These are phyloP conservation scores for Zygosaccharomyces rouxii DNA, from an alignment of 805 yeast genomes.

Conservation along the genomic window DNA sequence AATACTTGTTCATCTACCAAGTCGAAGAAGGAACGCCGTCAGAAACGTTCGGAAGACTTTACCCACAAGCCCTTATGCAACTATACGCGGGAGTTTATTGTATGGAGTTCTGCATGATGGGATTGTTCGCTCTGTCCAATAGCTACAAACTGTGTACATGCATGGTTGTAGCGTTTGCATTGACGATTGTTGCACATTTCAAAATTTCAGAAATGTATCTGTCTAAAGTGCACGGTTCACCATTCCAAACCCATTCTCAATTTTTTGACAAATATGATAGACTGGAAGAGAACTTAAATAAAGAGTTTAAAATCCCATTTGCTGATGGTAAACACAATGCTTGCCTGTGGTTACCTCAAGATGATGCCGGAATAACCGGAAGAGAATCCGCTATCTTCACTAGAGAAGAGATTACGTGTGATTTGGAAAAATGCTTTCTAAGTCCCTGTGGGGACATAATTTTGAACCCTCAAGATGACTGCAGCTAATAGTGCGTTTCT, in stretches of 20 bases:
- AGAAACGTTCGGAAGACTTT: constrained; percentile 66
- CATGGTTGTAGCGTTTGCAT: constrained; percentile 47
- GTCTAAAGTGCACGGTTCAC: constrained; percentile 15
- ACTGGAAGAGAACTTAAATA: neutral
- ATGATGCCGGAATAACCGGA: constrained; percentile 36
- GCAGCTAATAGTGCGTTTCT: neutral
- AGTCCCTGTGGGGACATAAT: constrained; percentile 16
- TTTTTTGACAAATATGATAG: constrained; percentile 3
- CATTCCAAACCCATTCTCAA: constrained; percentile 3
- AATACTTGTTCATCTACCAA: constrained; percentile 59
- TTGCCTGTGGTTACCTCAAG: constrained; percentile 43
- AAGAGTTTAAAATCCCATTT: constrained; percentile 13
- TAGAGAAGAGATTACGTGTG: constrained; percentile 14
- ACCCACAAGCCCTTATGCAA: constrained; percentile 71
- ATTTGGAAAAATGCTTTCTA: constrained; percentile 13
- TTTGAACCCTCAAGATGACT: constrained; percentile 6
- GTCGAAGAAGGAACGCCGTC: constrained; percentile 48
- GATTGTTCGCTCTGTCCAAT: constrained; percentile 64
- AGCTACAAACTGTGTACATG: constrained; percentile 40
- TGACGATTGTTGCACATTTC: constrained; percentile 56
- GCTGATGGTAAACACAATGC: constrained; percentile 12
- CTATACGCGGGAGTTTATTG: constrained; percentile 79
- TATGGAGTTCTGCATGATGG: constrained; percentile 71
- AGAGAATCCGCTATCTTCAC: constrained; percentile 18
- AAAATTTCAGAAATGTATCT: constrained; percentile 37